phyloP scores from a whole-genome alignment of 768 basidiomycete species.

The Serendipita indica region DNA sequence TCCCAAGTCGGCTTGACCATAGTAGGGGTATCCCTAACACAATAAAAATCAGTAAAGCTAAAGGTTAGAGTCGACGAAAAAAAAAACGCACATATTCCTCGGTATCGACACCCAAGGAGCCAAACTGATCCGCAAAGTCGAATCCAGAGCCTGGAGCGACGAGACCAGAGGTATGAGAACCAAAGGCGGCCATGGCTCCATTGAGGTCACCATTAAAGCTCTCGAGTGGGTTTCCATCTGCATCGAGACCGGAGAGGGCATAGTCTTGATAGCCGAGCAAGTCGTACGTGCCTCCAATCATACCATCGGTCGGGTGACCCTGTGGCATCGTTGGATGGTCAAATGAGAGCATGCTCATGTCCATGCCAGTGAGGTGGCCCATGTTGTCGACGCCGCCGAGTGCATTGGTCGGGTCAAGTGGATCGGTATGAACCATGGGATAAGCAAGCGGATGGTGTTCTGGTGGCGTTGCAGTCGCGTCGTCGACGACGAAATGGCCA shows the following conservation, averaged over 20 bases:
- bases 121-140: slow-evolving; percentile 3
- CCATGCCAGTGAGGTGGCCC: too few relatives aligned
- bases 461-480: not conserved
- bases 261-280: not conserved
- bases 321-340: not conserved
- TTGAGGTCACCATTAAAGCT: not conserved
- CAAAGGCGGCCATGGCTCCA: not conserved
- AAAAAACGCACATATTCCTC: not conserved
- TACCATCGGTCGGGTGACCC: not conserved
- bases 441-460: not conserved
- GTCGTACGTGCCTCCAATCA: not conserved
- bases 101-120: not conserved
- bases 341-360: not conserved
- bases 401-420: not conserved
- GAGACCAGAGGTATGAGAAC: not conserved
- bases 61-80: not conserved
- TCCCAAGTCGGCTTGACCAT: not conserved
- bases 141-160: not conserved
- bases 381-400: too few relatives aligned
- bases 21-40: not conserved
- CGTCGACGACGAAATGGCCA: not conserved
- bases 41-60: not conserved
- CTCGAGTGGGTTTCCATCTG: not conserved
- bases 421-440: not conserved
- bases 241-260: not conserved